Evolutionary conservation across 1,284 basidiomycete species (phyloP), one percentile per base, ranked within the genome.

Genomic region (Neolentinus lepideus): DNA sequence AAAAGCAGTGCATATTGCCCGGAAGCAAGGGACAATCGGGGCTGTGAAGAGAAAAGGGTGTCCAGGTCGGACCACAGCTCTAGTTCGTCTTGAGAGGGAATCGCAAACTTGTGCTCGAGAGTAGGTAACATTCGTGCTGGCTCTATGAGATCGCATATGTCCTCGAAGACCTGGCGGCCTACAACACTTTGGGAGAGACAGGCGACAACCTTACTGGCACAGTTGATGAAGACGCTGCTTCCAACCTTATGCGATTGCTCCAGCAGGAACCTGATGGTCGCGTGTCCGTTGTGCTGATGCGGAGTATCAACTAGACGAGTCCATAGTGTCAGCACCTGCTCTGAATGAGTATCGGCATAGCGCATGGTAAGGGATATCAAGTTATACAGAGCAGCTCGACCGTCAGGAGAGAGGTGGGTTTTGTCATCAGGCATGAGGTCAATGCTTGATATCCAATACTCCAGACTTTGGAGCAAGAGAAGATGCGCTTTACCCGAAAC

Each of bases 1-100:
- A 94, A 94, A 4, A 95, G 75, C 67, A 95, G 80, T 0, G 94
- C 92, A 63, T 92, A 90, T 65, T 96, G 94, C 1, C 92, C 92
- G 0, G 90, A 83, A 16, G 84, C 85, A 46, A 96, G 69, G 57
- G 85, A 67, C 56, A 86, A 69, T 21, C 83, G 75, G 8, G 88
- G 88, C 56, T 88, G 80, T 56, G 84, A 85, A 0, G 82, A 78
- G 63, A 91, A 90, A n/a, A 90, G 66, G 10, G 81, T 79, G 61
- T 86, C 85, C 27, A 91, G 77, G 64, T 88, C 78, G 51, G 87
- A 80, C 86, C 87, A 88, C 3, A 88, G 64, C 55, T 87, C 84
- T 60, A 88, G 75, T 46, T 90, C 86, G 51, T 85, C 82, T 16
- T 81, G 78, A 55, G 84, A 80, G 1, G 90, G 89, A 55, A 85